Percentiles rank a stretch among this genome's conserved stretches.
Conservation (phyloP, 1,139 yeast species). For the Candida frijolesensis region DNA sequence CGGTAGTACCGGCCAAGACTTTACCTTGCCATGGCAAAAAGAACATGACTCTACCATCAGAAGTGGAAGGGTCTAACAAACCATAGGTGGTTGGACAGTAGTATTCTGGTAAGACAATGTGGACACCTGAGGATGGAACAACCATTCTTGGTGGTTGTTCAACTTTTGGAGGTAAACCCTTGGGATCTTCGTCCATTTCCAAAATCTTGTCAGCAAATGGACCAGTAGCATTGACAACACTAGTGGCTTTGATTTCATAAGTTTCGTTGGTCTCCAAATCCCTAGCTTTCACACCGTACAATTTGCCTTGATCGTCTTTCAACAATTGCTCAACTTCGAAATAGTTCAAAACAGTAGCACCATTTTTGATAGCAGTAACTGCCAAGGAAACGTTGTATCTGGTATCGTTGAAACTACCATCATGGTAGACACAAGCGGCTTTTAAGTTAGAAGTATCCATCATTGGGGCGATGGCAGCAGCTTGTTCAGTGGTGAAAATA, state of each 20-base stretch:
- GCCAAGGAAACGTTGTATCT: conserved; percentile 89
- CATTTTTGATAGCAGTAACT: conserved; percentile 79
- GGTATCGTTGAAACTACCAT: conserved; percentile 92
- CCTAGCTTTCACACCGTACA: conserved; percentile 74
- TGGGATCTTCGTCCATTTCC: conserved; percentile 79
- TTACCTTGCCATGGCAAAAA: conserved; percentile 98
- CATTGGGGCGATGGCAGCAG: conserved; percentile 84
- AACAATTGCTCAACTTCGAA: conserved; percentile 75
- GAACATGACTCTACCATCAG: conserved; percentile 96
- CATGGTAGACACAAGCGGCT: conserved; percentile 93
- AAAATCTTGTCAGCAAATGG: conserved; percentile 85
- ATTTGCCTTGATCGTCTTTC: conserved; percentile 60
- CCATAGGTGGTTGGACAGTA: conserved; percentile 91
- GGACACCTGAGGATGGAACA: conserved; percentile 94
- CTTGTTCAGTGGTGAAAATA: conserved; percentile 65
- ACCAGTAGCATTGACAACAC: conserved; percentile 91
- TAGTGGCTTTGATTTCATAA: conserved; percentile 63
- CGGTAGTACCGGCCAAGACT: conserved; percentile 96
- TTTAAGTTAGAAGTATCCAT: conserved; percentile 77
- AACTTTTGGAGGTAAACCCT: conserved; percentile 61
- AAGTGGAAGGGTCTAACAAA: conserved; percentile 84
- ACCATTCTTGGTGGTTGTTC: conserved; percentile 69
- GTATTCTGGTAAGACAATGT: conserved; percentile 87
- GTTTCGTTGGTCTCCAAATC: conserved; percentile 75
- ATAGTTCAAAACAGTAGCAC: conserved; percentile 90